Conservation (phyloP, 2,329 filamentous ascomycete species). For the Juglanconis oblonga region DNA sequence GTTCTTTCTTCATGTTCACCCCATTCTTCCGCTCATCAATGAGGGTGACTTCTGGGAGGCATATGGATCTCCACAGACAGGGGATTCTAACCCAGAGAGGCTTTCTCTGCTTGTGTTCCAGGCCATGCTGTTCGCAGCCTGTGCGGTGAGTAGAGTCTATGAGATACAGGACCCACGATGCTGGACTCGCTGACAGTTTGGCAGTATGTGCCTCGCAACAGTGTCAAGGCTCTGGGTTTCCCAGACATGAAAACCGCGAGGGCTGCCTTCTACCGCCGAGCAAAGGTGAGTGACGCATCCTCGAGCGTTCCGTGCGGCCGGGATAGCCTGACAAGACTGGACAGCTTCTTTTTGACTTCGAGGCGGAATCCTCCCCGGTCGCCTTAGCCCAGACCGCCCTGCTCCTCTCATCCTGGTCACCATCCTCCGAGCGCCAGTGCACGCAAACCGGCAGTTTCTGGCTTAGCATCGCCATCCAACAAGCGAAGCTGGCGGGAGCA, state of each 20-base stretch:
- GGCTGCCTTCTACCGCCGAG: conserved; percentile 40
- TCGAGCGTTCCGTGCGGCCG: not conserved
- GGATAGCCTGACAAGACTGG: not conserved
- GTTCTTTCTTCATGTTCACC: conserved; percentile 47
- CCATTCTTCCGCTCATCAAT: conserved; percentile 40
- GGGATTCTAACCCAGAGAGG: conserved; percentile 22
- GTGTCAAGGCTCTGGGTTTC: conserved; percentile 40
- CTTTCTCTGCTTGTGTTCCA: conserved; percentile 45
- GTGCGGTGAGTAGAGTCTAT: conserved; percentile 29
- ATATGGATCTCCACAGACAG: conserved; percentile 29
- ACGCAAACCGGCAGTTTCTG: conserved; percentile 37
- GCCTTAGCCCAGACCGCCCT: conserved; percentile 39
- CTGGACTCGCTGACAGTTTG: not conserved
- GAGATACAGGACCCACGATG: not conserved
- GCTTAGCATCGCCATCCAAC: conserved; percentile 48
- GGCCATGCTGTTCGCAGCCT: conserved; percentile 43
- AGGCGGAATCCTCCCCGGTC: conserved; percentile 39
- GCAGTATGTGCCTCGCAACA: conserved; percentile 38
- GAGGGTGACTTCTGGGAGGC: conserved; percentile 49
- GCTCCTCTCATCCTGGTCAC: conserved; percentile 42
- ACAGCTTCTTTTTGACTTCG: conserved; percentile 42
- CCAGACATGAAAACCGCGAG: conserved; percentile 40
- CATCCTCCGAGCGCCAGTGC: conserved; percentile 22
- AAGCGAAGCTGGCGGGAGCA: conserved; percentile 43
- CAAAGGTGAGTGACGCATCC: conserved; percentile 30